Evolutionary conservation across 768 basidiomycete genomes (phyloP).

Genomic region (Lyophyllum shimeji): DNA sequence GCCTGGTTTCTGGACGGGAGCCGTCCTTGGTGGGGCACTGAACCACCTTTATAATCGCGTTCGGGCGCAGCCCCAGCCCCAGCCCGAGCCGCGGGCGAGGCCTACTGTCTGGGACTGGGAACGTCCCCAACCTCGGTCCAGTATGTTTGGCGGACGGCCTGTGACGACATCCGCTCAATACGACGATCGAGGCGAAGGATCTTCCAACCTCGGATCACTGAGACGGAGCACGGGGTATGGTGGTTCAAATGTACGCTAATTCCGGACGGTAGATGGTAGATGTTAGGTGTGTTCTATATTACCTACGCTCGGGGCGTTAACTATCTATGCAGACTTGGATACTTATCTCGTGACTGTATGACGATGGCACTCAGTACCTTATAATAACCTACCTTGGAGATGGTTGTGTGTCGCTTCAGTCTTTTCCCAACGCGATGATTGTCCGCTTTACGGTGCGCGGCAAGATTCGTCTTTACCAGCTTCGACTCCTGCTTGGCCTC

Average conservation of each 20-base stretch:
- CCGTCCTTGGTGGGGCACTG: conserved; percentile 69
- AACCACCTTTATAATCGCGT: conserved; percentile 51
- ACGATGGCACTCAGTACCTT: not conserved
- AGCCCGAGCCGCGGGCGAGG: conserved; percentile 19
- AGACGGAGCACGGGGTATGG: conserved; percentile 80
- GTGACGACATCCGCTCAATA: conserved; percentile 17
- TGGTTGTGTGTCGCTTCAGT: not conserved
- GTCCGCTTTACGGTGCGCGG: conserved; percentile 1
- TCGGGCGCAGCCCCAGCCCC: conserved; percentile 11
- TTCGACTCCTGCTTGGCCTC: not conserved
- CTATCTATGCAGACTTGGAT: not conserved
- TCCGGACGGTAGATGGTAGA: not conserved
- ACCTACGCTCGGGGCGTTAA: not conserved
- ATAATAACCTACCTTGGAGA: not conserved
- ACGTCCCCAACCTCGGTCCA: conserved; percentile 30
- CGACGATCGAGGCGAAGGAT: conserved; percentile 66
- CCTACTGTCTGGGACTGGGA: conserved; percentile 60
- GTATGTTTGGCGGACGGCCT: conserved; percentile 29
- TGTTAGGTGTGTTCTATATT: not conserved
- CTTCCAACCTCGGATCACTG: conserved; percentile 69
- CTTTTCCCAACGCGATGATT: not conserved
- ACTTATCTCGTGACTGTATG: not conserved
- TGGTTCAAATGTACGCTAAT: conserved; percentile 67
- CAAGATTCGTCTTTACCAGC: not conserved
- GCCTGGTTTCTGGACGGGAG: conserved; percentile 88